Evolutionary conservation across 2,329 filamentous ascomycete genomes (phyloP), one percentile per base, ranked within the genome.

Genomic region (Calonectria pauciramosa): DNA sequence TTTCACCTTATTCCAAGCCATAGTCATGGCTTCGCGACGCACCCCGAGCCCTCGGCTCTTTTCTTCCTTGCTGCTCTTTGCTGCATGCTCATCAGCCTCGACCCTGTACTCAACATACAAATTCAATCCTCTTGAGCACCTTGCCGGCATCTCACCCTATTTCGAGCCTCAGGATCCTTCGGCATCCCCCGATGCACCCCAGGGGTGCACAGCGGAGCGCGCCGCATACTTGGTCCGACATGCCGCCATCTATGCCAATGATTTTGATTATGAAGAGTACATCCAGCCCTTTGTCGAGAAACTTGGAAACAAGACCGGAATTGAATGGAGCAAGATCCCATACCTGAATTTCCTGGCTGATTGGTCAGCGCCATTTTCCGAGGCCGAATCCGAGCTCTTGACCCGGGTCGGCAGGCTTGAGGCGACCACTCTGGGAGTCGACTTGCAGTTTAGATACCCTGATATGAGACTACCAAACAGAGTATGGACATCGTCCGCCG

Each of bases 401-500:
- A 93, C 92, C 16, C 87, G 90, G 20, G 88, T 91, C 23, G 92
- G 92, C n/a, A 87, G 87, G 75, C 85, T 93, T 6, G 91, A 93
- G 81, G 90, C 91, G 1, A 88, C 90, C 23, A 87, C 90, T 76
- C 85, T 93, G 14, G 92, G 91, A 23, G 88, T 90, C 6, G 87
- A 91, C 70, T 83, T 93, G 23, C 88, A 88, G 20, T 89, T 92
- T 79, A 87, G 91, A 64, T 93, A 94, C 78, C 89, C 89, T 0
- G 83, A 85, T 52, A 83, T 93, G 47, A 86, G 84, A 71, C 80
- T 88, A 7, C 91, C 92, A 0, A 85, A 86, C 73, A 88, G 88
- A 64, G 86, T 93, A 2, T 93, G 91, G 91, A 88, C 91, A 2
- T 92, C 90, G 9, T 92, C 91, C 0, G 91, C 92, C 0, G 91